Base-by-base conservation (phyloP, 2,329 filamentous ascomycete species). In the Stylonectria norvegica region DNA sequence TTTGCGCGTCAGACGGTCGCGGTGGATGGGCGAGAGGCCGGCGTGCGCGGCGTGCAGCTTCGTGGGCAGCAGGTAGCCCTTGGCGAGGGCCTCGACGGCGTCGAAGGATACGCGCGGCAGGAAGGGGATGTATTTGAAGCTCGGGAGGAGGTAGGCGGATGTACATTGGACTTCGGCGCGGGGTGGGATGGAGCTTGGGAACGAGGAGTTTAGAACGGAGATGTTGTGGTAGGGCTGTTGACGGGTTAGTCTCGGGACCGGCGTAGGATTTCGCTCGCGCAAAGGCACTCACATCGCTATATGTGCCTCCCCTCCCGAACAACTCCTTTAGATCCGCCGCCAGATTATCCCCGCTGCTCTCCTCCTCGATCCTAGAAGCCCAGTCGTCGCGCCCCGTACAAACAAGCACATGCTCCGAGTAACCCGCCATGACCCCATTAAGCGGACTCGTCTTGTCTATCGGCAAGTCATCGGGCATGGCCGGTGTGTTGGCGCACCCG, bases 211-310 rank as follows among this genome's bases (percentile, higher is more conserved):
- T 16, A 87, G 80, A 40, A 91, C 70, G 18, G 89, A 77, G 42
- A 94, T 67, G 61, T 90, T 87, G 65, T 90, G 86, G 62, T 85
- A 94, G 22, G 89, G 89, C 87, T 95, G 47, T 8, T n/a, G n/a
- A n/a, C n/a, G n/a, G 4, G n/a, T 19, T 25, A 25, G 22, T 25
- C 12, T 12, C 10, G 14, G 9, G 9, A 14, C 10, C 11, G 14
- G 23, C n/a, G n/a, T n/a, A n/a, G n/a, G n/a, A n/a, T n/a, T n/a
- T n/a, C n/a, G n/a, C n/a, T n/a, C n/a, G n/a, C n/a, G n/a, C n/a
- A n/a, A n/a, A n/a, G n/a, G 17, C 10, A 40, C 74, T 66, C 63
- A 84, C 85, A 72, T 89, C 81, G 42, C 74, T 76, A 60, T 78
- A 86, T 38, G 68, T 66, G 4, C 85, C 85, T 3, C 81, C 79